Evolutionary conservation across 2,329 filamentous ascomycete species (phyloP).

Genomic region (Xylariaceae sp.): DNA sequence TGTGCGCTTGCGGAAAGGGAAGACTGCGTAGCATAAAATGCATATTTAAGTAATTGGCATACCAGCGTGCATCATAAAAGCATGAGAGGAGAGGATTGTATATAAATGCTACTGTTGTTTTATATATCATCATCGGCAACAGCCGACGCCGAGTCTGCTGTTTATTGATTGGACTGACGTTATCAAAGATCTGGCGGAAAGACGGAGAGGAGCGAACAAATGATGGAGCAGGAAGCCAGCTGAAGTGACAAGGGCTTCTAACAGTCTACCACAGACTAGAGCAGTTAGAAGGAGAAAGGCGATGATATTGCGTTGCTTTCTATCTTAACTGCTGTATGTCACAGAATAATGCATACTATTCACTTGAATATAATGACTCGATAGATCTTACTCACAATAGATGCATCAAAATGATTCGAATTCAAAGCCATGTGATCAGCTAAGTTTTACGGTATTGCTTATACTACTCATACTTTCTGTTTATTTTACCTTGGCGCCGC

Average conservation of each 20-base stretch:
- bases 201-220: background rate
- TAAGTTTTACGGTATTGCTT: too few species aligned
- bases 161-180: too few species aligned
- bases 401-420: too few species aligned
- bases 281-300: background rate
- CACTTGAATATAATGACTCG: background rate
- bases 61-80: background rate
- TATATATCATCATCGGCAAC: slow-evolving; percentile 14
- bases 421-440: too few species aligned
- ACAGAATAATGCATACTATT: slow-evolving; percentile 10
- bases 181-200: background rate
- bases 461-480: too few species aligned
- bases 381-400: too few species aligned
- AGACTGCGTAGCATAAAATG: slow-evolving; percentile 13
- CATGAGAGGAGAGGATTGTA: slow-evolving; percentile 11
- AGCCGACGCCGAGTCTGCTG: too few species aligned
- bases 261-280: background rate
- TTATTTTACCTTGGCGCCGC: too few species aligned
- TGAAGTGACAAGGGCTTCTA: background rate
- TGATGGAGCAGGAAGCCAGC: background rate
- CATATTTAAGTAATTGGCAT: too few species aligned
- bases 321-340: too few species aligned
- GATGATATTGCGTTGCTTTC: slow-evolving; percentile 3
- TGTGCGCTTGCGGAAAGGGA: slow-evolving; percentile 39
- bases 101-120: slow-evolving; percentile 11